Conservation (phyloP, 2,329 filamentous ascomycete species). For the Bertia moriformis region DNA sequence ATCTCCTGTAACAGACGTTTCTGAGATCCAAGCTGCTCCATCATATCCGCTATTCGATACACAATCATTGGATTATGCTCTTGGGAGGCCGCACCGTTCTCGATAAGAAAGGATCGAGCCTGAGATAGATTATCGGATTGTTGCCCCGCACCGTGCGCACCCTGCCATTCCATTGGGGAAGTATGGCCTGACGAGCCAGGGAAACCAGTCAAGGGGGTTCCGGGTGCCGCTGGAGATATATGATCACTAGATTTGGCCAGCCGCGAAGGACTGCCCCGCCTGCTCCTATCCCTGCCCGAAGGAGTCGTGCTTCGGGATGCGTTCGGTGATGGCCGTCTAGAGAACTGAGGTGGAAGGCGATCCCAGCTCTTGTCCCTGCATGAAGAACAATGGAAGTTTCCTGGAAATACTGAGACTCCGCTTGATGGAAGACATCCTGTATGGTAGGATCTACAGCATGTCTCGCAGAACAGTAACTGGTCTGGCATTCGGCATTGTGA, state of each 20-base stretch:
- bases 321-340: background rate
- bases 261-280: no score
- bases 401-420: background rate
- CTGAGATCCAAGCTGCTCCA: background rate
- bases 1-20: background rate
- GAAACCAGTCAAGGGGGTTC: no score
- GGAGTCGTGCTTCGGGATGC: background rate
- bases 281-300: no score
- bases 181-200: no score
- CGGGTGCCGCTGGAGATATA: no score
- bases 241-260: no score
- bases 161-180: no score
- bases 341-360: constrained; percentile 6
- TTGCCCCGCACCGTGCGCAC: background rate
- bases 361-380: constrained; percentile 11
- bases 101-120: background rate
- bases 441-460: constrained; percentile 16
- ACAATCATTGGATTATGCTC: background rate
- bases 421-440: constrained; percentile 7
- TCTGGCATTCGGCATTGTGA: constrained; percentile 11
- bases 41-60: background rate
- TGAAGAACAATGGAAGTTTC: constrained; percentile 11
- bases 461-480: constrained; percentile 11
- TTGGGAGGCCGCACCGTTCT: background rate
- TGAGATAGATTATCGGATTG: background rate